Percentiles rank a stretch among this genome's conserved stretches.
Evolutionary conservation across 352 stramenopile species (phyloP).

Genomic region (Plasmopara halstedii): DNA sequence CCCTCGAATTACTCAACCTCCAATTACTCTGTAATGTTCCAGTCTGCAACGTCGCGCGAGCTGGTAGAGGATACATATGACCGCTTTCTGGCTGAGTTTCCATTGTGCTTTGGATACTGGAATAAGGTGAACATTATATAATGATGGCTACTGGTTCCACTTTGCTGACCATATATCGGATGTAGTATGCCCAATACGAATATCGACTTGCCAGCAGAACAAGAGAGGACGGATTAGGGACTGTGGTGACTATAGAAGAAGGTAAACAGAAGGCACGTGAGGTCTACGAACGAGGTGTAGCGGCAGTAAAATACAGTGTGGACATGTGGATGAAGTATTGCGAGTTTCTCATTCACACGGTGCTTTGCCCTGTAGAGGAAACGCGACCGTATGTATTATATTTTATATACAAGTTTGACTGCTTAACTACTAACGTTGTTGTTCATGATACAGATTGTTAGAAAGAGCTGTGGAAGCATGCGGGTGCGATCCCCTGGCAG

Average conservation of each 20-base stretch:
- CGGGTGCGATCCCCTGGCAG: conserved; percentile 54
- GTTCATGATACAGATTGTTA: conserved; percentile 28
- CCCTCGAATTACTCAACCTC: no score
- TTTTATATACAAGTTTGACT: neutral
- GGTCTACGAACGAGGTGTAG: conserved; percentile 65
- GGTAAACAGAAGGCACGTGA: conserved; percentile 36
- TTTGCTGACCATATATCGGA: neutral
- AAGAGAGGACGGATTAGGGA: conserved; percentile 26
- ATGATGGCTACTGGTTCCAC: neutral
- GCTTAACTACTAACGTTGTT: no score
- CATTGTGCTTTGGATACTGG: conserved; percentile 82
- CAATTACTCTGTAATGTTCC: neutral
- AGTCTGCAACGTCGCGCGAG: conserved; percentile 36
- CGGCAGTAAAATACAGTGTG: conserved; percentile 56
- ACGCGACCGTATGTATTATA: conserved; percentile 36
- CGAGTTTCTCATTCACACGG: conserved; percentile 62
- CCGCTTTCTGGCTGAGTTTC: conserved; percentile 63
- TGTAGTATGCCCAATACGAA: conserved; percentile 69
- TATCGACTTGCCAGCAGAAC: conserved; percentile 32
- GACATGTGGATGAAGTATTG: conserved; percentile 85
- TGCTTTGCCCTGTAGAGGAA: conserved; percentile 53
- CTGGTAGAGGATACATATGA: conserved; percentile 64
- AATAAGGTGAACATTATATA: conserved; percentile 51
- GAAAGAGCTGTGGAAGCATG: conserved; percentile 50
- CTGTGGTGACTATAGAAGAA: conserved; percentile 33